Evolutionary conservation across 2,329 filamentous ascomycete species (phyloP).

Genomic region (Thielaviopsis punctulata): DNA sequence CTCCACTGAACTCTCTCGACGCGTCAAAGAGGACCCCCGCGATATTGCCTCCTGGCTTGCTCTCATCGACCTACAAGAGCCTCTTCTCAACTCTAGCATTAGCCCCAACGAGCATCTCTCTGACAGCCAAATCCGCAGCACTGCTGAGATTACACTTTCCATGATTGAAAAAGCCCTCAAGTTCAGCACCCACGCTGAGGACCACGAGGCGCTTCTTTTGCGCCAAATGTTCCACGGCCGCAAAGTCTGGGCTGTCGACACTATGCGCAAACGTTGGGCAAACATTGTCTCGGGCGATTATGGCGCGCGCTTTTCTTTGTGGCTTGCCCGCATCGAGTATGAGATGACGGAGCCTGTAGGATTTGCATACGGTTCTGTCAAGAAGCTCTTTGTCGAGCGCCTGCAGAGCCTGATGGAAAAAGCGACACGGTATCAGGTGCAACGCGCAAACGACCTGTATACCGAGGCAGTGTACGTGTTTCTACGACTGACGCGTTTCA

Average conservation of each 20-base stretch:
- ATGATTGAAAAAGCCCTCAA: conserved; percentile 63
- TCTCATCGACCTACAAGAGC: conserved; percentile 63
- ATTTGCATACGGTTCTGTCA: conserved; percentile 53
- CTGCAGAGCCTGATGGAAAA: conserved; percentile 13
- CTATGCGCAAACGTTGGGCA: conserved; percentile 45
- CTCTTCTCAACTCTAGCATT: conserved; percentile 37
- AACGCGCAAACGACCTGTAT: conserved; percentile 4
- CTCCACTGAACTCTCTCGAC: conserved; percentile 44
- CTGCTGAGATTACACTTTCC: conserved; percentile 63
- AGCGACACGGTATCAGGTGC: background rate
- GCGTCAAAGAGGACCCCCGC: conserved; percentile 45
- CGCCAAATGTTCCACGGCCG: conserved; percentile 57
- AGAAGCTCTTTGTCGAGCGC: conserved; percentile 40
- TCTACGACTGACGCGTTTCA: conserved; percentile 54
- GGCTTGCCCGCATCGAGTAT: conserved; percentile 58
- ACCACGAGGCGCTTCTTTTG: conserved; percentile 44
- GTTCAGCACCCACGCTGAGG: conserved; percentile 28
- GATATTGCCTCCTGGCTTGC: conserved; percentile 60
- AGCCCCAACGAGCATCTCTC: conserved; percentile 28
- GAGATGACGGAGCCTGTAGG: conserved; percentile 48
- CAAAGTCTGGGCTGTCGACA: conserved; percentile 53
- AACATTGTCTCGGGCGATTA: conserved; percentile 24
- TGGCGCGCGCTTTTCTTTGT: conserved; percentile 39
- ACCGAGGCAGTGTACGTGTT: conserved; percentile 46
- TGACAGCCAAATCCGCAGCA: conserved; percentile 45